Conservation (phyloP, 306 rosid species). For the Rosa chinensis region DNA sequence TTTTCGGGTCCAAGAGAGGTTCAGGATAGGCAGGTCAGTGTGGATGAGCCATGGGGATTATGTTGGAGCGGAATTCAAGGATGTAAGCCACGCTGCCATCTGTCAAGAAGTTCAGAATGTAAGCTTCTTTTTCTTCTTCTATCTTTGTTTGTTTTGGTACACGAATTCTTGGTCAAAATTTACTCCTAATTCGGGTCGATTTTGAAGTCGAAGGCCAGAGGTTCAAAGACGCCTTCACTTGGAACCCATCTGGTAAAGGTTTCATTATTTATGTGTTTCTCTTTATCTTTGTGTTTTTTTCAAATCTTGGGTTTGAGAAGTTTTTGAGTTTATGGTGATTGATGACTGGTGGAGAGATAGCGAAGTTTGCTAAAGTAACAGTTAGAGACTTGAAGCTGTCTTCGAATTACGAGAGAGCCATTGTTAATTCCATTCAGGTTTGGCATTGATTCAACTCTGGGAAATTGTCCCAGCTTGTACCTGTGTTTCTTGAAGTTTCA, state of each 20-base stretch:
- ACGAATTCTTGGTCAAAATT: too few relatives aligned
- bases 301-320: not conserved
- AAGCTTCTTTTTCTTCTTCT: too few relatives aligned
- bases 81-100: too few relatives aligned
- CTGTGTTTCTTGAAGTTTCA: not conserved
- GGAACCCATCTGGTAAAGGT: constrained; percentile 80
- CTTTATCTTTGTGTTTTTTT: not conserved
- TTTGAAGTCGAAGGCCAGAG: constrained; percentile 69
- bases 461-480: not conserved
- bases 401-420: constrained; percentile 66
- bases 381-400: constrained; percentile 86
- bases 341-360: constrained; percentile 62
- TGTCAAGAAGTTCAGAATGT: too few relatives aligned
- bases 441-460: constrained; percentile 5
- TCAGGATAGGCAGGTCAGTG: too few relatives aligned
- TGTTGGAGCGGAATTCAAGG: too few relatives aligned
- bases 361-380: constrained; percentile 67
- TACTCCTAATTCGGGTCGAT: constrained; percentile 53
- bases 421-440: constrained; percentile 83
- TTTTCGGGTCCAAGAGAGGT: too few relatives aligned
- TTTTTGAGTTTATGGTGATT: constrained; percentile 1
- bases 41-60: too few relatives aligned
- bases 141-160: too few relatives aligned
- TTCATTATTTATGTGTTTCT: not conserved
- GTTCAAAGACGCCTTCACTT: constrained; percentile 78